Base-by-base conservation (phyloP, 225 moss, liverwort and hornwort genomes). In the Straminergon stramineum region DNA sequence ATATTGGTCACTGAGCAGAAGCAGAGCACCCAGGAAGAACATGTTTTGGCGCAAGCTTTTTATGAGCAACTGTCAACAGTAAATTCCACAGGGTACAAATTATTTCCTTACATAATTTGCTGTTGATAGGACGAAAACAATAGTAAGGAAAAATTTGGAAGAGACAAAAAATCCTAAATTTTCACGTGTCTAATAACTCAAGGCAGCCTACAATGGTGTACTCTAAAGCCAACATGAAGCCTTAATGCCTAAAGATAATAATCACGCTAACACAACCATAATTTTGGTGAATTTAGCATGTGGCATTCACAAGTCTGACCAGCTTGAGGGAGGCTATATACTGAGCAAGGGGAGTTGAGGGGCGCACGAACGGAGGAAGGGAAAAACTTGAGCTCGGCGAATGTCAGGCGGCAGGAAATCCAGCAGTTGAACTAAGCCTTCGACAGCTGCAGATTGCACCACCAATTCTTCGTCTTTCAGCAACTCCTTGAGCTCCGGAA, bases 291-390 rank as follows among this genome's bases (percentile, higher is more conserved):
- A 53, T 41, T 87, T 24, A 75, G 67, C 79, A 79, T 43, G 88
- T 82, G 92, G 86, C 66, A 75, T 79, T 69, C 70, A 87, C 87
- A 88, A 91, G 85, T 90, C 77, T 90, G 85, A 91, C 78, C 64
- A 92, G 92, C 87, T 92, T 93, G 94, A 92, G 91, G 92, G 92
- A 95, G 92, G 93, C 92, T 87, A 90, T 92, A 85, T 87, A 92
- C 91, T 94, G 94, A 96, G 92, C 78, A 89, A 90, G 91, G 88
- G 94, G 92, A 94, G 96, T 96, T 97, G 96, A 99, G 97, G 96
- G 87, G 95, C 97, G 96, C 95, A 99, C 99, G 95, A 96, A 95
- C 96, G 95, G 91, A 99, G 92, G 90, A 96, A 96, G 79, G 97
- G 96, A 90, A 99, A 93, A 77, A 97, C 96, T 91, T 97, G 95